Conservation (phyloP, 2,329 filamentous ascomycete species). For the Talaromyces sp. region DNA sequence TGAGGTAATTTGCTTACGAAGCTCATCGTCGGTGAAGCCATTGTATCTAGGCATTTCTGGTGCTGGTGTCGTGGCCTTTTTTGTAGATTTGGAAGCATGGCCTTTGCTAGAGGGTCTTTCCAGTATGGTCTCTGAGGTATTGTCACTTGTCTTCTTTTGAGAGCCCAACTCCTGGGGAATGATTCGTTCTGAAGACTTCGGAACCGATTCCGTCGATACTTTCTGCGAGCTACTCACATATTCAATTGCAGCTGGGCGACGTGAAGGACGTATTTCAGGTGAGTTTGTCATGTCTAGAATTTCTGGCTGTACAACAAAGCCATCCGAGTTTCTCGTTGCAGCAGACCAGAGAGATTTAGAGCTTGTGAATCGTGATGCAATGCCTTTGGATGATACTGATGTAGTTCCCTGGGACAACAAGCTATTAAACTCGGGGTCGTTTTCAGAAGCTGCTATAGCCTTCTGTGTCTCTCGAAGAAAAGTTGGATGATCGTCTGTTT, state of each 20-base stretch:
- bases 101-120: neutral
- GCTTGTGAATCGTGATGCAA: conserved; percentile 21
- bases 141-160: neutral
- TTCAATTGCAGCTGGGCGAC: neutral
- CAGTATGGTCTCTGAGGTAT: neutral
- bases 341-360: conserved; percentile 61
- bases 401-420: neutral
- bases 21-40: conserved; percentile 56
- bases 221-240: neutral
- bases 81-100: neutral
- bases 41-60: conserved; percentile 53
- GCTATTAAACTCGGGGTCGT: neutral
- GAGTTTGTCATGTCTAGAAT: conserved; percentile 55
- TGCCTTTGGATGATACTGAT: conserved; percentile 4
- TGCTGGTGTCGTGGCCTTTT: neutral
- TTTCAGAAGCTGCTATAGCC: conserved; percentile 28
- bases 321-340: conserved; percentile 61
- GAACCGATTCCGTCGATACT: neutral
- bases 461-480: conserved; percentile 35
- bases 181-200: neutral
- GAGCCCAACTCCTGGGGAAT: neutral
- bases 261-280: conserved; percentile 10
- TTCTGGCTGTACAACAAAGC: conserved; percentile 59
- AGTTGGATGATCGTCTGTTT: conserved; percentile 64
- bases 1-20: conserved; percentile 56